Base-by-base conservation (phyloP, 2,329 filamentous ascomycete genomes). In the Cordyceps javanica region DNA sequence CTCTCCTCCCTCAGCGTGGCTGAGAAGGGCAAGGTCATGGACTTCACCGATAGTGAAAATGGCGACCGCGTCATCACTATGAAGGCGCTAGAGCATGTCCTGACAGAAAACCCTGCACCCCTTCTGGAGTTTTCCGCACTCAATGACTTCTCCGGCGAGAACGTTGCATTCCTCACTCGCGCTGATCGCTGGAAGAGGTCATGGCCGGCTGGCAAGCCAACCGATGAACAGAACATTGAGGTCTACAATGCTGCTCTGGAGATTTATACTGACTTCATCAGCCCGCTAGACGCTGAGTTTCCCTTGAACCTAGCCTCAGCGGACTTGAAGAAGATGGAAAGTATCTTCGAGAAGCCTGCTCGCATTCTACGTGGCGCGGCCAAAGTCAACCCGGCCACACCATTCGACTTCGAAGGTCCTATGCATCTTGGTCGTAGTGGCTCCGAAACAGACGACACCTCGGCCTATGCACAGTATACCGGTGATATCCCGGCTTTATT, bases 131-230 rank as follows among this genome's bases (percentile, higher is more conserved):
- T 81, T 63, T 78, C 81, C 1, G 79, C 79, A 2, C 70, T 75
- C 0, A 75, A 76, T 57, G 81, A 83, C 60, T 82, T 83, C 64
- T 82, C 80, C 0, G 80, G 79, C 11, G 81, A 83, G 65, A 83
- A 84, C 62, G 79, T 84, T 61, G 74, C 79, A 30, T 84, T 84
- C 68, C 70, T 83, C 1, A 75, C 72, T 23, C 70, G 71, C 38
- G 72, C 82, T 25, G 67, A 70, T 13, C 70, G 73, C 55, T 83
- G 77, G 75, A 78, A 77, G 57, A 48, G 54, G 2, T 32, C 51
- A 13, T 48, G 51, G 49, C 30, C 50, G 6, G 36, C 30, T 9
- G 39, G 36, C 14, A 42, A 51, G 28, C 45, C 14, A 5, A 46
- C 45, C 11, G 39, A 46, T 3, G 52, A 55, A 6, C 34, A 48